Conservation (phyloP, 768 basidiomycete genomes). For the Ephemerocybe angulata region DNA sequence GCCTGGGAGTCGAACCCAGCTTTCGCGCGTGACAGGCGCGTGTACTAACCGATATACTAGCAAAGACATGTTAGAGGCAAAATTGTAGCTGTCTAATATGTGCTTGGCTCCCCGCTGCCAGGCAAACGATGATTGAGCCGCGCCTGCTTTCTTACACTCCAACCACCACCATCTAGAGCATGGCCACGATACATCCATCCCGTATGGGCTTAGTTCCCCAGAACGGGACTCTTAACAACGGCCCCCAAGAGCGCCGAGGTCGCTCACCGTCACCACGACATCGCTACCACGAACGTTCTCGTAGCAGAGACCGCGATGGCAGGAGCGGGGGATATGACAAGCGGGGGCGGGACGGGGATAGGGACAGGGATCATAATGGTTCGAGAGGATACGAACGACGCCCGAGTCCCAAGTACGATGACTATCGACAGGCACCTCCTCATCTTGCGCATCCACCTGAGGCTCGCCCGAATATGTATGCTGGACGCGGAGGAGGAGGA, state of each 20-base stretch:
- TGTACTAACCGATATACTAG: too few relatives aligned
- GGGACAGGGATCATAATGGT: constrained; percentile 16
- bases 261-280: constrained; percentile 46
- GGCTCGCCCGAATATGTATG: constrained; percentile 54
- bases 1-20: too few relatives aligned
- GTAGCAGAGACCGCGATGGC: constrained; percentile 28
- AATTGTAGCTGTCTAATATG: too few relatives aligned
- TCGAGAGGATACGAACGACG: constrained; percentile 29
- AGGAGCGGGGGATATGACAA: constrained; percentile 23
- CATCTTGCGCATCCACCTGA: constrained; percentile 18
- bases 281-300: constrained; percentile 19
- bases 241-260: constrained; percentile 22
- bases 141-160: background rate
- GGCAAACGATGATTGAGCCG: background rate
- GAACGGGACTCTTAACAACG: constrained; percentile 23
- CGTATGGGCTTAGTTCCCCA: constrained; percentile 64
- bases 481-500: constrained; percentile 34
- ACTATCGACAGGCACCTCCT: constrained; percentile 48
- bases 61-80: too few relatives aligned
- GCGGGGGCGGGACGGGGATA: constrained; percentile 11
- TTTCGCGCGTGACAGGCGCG: too few relatives aligned
- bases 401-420: constrained; percentile 58
- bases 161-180: constrained; percentile 19
- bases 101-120: too few relatives aligned
- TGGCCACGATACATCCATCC: constrained; percentile 77